phyloP scores from a whole-genome alignment of 257 asterid genomes.

The Striga asiatica region DNA sequence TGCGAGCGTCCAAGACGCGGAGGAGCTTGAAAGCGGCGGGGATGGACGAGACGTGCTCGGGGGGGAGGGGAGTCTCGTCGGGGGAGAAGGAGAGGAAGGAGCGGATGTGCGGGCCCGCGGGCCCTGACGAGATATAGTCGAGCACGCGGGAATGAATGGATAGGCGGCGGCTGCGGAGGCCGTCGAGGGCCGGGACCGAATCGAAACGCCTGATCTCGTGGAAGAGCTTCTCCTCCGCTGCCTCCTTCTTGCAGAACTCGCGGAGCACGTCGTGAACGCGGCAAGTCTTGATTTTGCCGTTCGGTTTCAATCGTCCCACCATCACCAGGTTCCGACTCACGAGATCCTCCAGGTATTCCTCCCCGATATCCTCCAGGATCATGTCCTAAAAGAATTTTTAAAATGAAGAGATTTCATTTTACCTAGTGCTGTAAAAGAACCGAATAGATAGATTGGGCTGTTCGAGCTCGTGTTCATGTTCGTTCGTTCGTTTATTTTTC shows the following conservation, averaged over 20 bases:
- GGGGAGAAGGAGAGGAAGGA: constrained; percentile 40
- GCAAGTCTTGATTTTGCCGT: constrained; percentile 35
- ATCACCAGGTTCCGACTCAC: constrained; percentile 36
- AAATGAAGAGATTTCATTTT: too few relatives aligned
- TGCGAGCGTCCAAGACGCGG: constrained; percentile 36
- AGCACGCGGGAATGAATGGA: constrained; percentile 36
- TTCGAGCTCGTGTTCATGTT: too few relatives aligned
- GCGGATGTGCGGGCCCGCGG: constrained; percentile 36
- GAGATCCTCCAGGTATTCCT: constrained; percentile 39
- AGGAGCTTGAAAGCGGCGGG: constrained; percentile 40
- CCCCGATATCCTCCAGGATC: constrained; percentile 40
- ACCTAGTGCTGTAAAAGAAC: too few relatives aligned
- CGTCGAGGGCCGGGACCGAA: constrained; percentile 22
- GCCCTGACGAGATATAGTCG: constrained; percentile 27
- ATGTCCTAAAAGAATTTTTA: too few relatives aligned
- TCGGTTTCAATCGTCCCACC: constrained; percentile 24
- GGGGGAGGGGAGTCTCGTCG: constrained; percentile 24
- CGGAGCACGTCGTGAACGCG: constrained; percentile 46
- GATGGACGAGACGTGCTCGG: constrained; percentile 28
- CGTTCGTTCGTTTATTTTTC: too few relatives aligned
- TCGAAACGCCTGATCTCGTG: constrained; percentile 33
- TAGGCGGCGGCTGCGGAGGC: constrained; percentile 41
- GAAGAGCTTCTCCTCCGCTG: constrained; percentile 32
- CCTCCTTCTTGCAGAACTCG: constrained; percentile 39
- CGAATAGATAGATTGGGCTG: too few relatives aligned